Base-by-base conservation (phyloP, 2,329 filamentous ascomycete genomes). In the Aureobasidium sp. region DNA sequence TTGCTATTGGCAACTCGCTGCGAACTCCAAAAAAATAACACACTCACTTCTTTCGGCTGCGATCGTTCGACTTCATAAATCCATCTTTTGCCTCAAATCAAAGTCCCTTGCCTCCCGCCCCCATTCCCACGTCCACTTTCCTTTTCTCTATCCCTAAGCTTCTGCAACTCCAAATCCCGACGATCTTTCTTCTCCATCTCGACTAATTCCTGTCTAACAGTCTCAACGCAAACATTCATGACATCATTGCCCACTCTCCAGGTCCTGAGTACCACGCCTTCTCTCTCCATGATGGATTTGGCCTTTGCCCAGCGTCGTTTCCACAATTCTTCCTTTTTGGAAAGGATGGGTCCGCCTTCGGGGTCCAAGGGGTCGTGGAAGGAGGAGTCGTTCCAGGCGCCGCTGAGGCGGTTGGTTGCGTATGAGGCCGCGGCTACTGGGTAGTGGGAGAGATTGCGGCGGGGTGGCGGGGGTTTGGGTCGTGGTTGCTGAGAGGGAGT, bases 191-290 rank as follows among this genome's bases (percentile, higher is more conserved):
- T 36, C 30, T 69, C 67, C 60, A 69, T 69, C 60, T 68, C 73
- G 72, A 81, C 73, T 68, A 84, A 67, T 34, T 80, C 81, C 63
- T 80, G 77, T 71, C 81, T 80, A 3, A 91, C 83, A 62, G 91
- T 80, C 14, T 79, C 82, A 59, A 85, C 78, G 3, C 87, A 85
- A 72, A 89, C 86, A 0, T 78, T 78, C 61, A 84, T 78, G 8
- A 90, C 87, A 75, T 94, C 90, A 32, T 80, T 78, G 0, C 90
- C 90, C 11, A 81, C 82, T 45, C 87, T 80, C 90, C 90, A 94
- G 25, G 82, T 90, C 65, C 88, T 84, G 39, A 94, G 71, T 65
- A 81, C 76, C 0, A 94, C 87, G 4, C 87, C 87, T 42, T 85
- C 77, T 5, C 78, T 76, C n/a, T 83, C 82, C 10, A 93, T 78